Base-by-base conservation (phyloP, 1,139 yeast species). In the Geotrichum reessii region DNA sequence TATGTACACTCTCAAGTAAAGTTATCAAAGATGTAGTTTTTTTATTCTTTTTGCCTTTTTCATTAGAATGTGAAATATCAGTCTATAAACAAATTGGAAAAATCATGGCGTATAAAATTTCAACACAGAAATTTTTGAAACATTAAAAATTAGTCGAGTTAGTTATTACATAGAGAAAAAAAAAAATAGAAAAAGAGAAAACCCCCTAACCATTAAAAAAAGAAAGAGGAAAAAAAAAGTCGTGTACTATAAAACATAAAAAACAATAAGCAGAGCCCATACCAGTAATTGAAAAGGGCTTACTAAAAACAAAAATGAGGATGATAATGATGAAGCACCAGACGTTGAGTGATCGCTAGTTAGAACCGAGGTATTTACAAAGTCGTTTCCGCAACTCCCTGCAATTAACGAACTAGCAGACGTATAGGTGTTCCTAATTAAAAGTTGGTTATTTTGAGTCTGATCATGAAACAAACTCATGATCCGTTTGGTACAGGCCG, bases 371-470 rank as follows among this genome's bases (percentile, higher is more conserved):
- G 11, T 3, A 28, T 54, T 50, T 17, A 66, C 63, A 40, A 64
- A 65, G 33, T 50, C 55, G 5, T 59, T 44, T 7, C 67, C 59
- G 57, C 73, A 69, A 40, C 46, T 56, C 22, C 27, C 42, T 53
- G 62, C 59, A 28, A 69, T 56, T 3, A 62, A 56, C n/a, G 42
- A 37, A 11, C 72, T 69, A 0, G 72, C 73, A 4, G 68, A 56
- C 31, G 63, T 55, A 61, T 71, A 71, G 5, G 72, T 70, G 50
- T 59, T 61, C 4, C 69, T 62, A 8, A 71, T 65, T 3, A 69
- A 63, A 12, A 63, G 62, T 19, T 62, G 56, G 14, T 59, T 1
- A 53, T 64, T 59, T 11, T 68, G 67, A 0, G 73, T 70, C 55
- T 54, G 64, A 47, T 55, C 52, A 57, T 64, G 65, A 58, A 62